These are phyloP conservation scores for Omphalotus olearius DNA, from an alignment of 1,284 basidiomycete species.

Conservation along the genomic window DNA sequence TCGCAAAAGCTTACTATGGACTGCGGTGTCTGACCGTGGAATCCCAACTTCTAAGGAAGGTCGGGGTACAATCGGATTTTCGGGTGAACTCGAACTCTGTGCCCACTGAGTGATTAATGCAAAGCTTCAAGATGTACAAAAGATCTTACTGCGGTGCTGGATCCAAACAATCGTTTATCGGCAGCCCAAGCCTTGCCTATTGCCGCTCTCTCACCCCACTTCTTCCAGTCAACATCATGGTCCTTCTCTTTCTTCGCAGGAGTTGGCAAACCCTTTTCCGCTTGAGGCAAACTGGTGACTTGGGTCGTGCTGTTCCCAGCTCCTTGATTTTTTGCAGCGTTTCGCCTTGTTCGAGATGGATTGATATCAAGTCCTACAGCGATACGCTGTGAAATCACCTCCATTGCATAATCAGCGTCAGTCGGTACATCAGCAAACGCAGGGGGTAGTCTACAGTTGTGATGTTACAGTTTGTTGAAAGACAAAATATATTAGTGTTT, in stretches of 20 bases:
- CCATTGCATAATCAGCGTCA: slow-evolving; percentile 66
- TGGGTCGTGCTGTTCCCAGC: background rate
- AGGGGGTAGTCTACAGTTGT: slow-evolving; percentile 36
- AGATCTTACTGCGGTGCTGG: background rate
- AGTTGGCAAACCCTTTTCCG: background rate
- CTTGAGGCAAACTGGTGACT: slow-evolving; percentile 1
- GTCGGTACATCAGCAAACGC: slow-evolving; percentile 52
- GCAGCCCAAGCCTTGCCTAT: slow-evolving; percentile 41
- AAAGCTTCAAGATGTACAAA: background rate
- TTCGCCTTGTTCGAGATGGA: slow-evolving; percentile 20
- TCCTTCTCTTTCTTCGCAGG: slow-evolving; percentile 11
- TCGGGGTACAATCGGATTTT: background rate
- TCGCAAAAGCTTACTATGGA: slow-evolving; percentile 32
- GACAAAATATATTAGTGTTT: background rate
- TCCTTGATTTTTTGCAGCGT: too few relatives aligned
- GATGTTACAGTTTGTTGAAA: background rate
- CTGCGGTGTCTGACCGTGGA: slow-evolving; percentile 23
- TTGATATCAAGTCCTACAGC: slow-evolving; percentile 46
- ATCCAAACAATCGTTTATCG: slow-evolving; percentile 29
- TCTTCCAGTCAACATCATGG: slow-evolving; percentile 44
- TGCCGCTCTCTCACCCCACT: slow-evolving; percentile 46
- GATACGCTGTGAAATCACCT: slow-evolving; percentile 57
- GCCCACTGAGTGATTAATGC: background rate
- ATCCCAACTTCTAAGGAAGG: slow-evolving; percentile 7
- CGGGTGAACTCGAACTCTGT: background rate